These are phyloP conservation scores for Phyllosticta capitalensis DNA, from an alignment of 2,329 filamentous ascomycete species.

Conservation along the genomic window DNA sequence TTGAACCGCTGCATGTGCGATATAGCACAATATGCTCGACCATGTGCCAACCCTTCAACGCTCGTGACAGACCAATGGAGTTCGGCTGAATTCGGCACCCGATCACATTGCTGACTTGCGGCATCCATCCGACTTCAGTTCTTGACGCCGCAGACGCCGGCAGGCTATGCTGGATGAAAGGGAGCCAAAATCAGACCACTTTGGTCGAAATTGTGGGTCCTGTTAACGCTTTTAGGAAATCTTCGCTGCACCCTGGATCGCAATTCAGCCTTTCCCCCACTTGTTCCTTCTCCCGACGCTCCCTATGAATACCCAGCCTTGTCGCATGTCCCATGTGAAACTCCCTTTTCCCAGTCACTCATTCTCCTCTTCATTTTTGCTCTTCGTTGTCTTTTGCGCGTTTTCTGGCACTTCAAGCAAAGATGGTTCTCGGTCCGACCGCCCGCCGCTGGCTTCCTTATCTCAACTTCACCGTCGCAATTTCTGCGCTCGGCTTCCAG, in stretches of 20 bases:
- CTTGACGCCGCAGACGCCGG: not conserved
- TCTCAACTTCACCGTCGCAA: constrained; percentile 54
- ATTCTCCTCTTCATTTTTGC: not conserved
- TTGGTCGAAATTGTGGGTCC: constrained; percentile 3
- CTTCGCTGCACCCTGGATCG: constrained; percentile 3
- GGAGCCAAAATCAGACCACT: constrained; percentile 9
- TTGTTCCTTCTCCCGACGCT: not conserved
- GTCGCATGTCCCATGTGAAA: not conserved
- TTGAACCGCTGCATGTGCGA: not conserved
- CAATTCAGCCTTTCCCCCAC: not conserved
- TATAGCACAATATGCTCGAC: not conserved
- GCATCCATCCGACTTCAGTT: not conserved
- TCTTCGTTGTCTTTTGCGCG: not conserved
- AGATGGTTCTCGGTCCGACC: constrained; percentile 10
- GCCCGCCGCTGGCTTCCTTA: constrained; percentile 11
- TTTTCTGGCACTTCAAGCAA: not conserved
- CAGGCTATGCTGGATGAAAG: constrained; percentile 6
- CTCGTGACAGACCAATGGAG: not conserved
- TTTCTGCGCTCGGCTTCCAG: constrained; percentile 56
- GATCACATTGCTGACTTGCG: not conserved
- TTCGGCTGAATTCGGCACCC: not conserved
- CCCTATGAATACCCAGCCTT: constrained; percentile 4
- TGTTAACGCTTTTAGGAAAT: constrained; percentile 5
- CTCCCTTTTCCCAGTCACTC: constrained; percentile 6
- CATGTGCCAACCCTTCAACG: not conserved